Conservation (phyloP, 148 eudicot species). For the Rheum nobile region DNA sequence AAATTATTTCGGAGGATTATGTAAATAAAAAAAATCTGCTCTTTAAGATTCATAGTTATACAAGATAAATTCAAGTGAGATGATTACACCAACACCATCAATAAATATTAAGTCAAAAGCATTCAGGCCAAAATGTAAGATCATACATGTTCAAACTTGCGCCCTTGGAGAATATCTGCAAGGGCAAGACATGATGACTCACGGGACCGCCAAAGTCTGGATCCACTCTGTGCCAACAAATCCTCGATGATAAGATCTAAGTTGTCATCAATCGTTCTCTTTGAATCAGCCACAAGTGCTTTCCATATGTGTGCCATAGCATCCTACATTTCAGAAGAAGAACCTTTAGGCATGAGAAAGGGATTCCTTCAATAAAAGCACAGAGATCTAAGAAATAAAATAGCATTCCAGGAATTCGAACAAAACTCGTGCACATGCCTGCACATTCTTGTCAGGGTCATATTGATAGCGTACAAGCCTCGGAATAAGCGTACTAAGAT, state of each 20-base stretch:
- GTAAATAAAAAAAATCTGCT: not conserved
- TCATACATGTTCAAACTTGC: slow-evolving; percentile 76
- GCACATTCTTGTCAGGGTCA: slow-evolving; percentile 96
- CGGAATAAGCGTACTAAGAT: slow-evolving; percentile 62
- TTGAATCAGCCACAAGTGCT: slow-evolving; percentile 79
- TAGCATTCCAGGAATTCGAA: not conserved
- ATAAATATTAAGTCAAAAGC: not conserved
- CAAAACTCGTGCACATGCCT: slow-evolving; percentile 31
- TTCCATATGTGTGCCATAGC: slow-evolving; percentile 98
- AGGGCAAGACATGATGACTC: slow-evolving; percentile 97
- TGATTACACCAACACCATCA: not conserved
- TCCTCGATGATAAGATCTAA: slow-evolving; percentile 73
- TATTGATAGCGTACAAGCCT: slow-evolving; percentile 96
- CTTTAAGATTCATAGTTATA: not conserved
- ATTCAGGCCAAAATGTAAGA: not conserved
- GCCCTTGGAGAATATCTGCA: slow-evolving; percentile 89
- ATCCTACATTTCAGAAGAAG: slow-evolving; percentile 42
- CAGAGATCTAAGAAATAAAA: not conserved
- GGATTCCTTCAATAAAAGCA: not conserved
- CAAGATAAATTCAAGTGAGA: not conserved
- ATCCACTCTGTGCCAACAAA: slow-evolving; percentile 72
- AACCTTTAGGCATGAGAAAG: not conserved
- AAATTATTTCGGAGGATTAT: not conserved
- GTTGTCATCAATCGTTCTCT: slow-evolving; percentile 69
- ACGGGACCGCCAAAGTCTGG: slow-evolving; percentile 97